A percentile compares a stretch with the other conserved stretches of the same genome.
phyloP scores from a whole-genome alignment of 768 basidiomycete species.

The Scleroderma bovista region DNA sequence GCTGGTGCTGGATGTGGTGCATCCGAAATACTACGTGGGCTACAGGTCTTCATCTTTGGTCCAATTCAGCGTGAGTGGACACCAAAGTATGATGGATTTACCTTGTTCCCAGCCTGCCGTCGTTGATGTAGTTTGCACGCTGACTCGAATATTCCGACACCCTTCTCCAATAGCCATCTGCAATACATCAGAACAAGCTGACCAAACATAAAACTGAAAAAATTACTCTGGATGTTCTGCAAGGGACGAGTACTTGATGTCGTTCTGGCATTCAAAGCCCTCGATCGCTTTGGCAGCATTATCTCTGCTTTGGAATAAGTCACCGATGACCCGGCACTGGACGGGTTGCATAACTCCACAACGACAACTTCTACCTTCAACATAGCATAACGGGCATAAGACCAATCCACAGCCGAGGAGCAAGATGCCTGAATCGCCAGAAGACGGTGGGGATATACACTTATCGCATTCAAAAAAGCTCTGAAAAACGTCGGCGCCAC shows the following conservation, averaged over 20 bases:
- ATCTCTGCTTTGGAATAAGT: conserved; percentile 41
- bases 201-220: background rate
- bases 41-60: conserved; percentile 17
- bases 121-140: conserved; percentile 22
- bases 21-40: conserved; percentile 3
- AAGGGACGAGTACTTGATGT: conserved; percentile 8
- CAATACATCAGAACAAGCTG: conserved; percentile 13
- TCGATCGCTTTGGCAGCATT: conserved; percentile 28
- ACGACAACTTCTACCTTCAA: conserved; percentile 68
- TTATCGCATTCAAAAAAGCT: conserved; percentile 67
- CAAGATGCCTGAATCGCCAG: conserved; percentile 6
- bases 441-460: conserved; percentile 33
- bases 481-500: conserved; percentile 76
- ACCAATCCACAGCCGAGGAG: conserved; percentile 40
- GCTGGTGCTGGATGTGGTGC: conserved; percentile 12
- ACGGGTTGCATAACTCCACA: conserved; percentile 58
- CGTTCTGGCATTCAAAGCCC: conserved; percentile 8
- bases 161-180: conserved; percentile 16
- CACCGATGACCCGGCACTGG: conserved; percentile 48
- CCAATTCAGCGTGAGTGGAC: conserved; percentile 1
- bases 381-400: conserved; percentile 69
- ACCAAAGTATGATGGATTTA: background rate
- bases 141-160: conserved; percentile 28
- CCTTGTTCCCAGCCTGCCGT: conserved; percentile 13
- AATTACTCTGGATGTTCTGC: conserved; percentile 17